Conservation (phyloP, 306 rosid genomes). For the Benincasa hispida region DNA sequence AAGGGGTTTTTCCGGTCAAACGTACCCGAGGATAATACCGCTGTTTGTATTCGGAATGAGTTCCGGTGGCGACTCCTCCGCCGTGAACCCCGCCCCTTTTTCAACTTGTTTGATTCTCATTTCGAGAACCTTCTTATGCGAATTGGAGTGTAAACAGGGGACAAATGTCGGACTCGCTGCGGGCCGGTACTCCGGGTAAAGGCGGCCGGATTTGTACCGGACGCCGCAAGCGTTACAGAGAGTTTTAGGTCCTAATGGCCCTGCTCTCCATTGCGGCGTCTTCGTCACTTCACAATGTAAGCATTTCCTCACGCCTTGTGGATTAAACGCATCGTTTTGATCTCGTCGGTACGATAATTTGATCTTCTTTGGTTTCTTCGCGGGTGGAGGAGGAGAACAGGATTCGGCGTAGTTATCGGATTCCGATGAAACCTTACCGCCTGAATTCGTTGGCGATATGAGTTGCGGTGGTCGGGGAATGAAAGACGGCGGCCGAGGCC, state of each 20-base stretch:
- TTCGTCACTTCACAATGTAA: constrained; percentile 95
- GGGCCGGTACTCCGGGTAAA: constrained; percentile 89
- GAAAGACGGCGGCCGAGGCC: constrained; percentile 78
- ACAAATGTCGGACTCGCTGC: constrained; percentile 93
- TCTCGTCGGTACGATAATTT: constrained; percentile 35
- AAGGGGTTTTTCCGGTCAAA: constrained; percentile 26
- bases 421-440: constrained; percentile 28
- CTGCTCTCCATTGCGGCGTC: constrained; percentile 99
- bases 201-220: constrained; percentile 83
- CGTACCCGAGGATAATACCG: constrained; percentile 60
- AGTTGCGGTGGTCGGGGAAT: constrained; percentile 62
- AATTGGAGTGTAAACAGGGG: constrained; percentile 76
- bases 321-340: constrained; percentile 21
- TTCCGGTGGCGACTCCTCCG: constrained; percentile 43
- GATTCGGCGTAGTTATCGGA: constrained; percentile 71
- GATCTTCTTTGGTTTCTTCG: constrained; percentile 28
- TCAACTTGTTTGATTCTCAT: constrained; percentile 57
- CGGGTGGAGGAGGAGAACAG: constrained; percentile 21
- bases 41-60: constrained; percentile 69
- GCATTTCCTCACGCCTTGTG: constrained; percentile 61
- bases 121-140: constrained; percentile 88
- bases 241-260: constrained; percentile 94
- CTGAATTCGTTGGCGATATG: constrained; percentile 52
- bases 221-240: constrained; percentile 97
- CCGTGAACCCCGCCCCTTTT: not conserved